Percentiles rank a stretch among this genome's conserved stretches.
These are phyloP conservation scores for Penicillium samsonianum DNA, from an alignment of 495 filamentous ascomycete species.

Conservation along the genomic window DNA sequence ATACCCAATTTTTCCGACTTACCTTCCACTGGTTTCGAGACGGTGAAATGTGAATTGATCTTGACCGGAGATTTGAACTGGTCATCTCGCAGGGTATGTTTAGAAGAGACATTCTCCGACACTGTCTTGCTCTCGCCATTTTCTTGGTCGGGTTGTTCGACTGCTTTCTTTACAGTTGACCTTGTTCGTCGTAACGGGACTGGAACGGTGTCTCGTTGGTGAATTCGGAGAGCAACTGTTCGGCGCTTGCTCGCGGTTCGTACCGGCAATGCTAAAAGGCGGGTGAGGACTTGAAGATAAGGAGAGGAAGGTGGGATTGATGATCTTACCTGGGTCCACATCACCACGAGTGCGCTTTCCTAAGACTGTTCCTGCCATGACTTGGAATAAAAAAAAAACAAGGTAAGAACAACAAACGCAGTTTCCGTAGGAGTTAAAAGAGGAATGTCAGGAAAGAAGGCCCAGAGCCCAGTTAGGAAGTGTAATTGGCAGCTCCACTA, in stretches of 20 bases:
- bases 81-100: conserved; percentile 33
- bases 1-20: conserved; percentile 14
- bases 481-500: conserved; percentile 14
- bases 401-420: conserved; percentile 9
- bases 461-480: conserved; percentile 13
- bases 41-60: conserved; percentile 33
- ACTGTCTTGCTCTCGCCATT: conserved; percentile 32
- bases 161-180: conserved; percentile 31
- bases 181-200: conserved; percentile 37
- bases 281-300: conserved; percentile 12
- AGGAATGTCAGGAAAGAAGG: conserved; percentile 12
- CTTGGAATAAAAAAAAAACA: background rate
- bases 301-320: conserved; percentile 1
- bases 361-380: conserved; percentile 62
- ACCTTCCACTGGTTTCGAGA: conserved; percentile 40
- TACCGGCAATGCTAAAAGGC: conserved; percentile 36
- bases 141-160: conserved; percentile 27
- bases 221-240: conserved; percentile 44
- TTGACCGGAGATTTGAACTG: conserved; percentile 35
- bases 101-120: conserved; percentile 26
- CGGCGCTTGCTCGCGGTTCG: conserved; percentile 66
- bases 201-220: conserved; percentile 26
- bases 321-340: conserved; percentile 53
- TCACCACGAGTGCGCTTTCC: conserved; percentile 64
- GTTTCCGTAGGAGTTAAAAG: conserved; percentile 4